Evolutionary conservation across 208 protist species (phyloP).

Genomic region (Endotrypanum monterogeii): DNA sequence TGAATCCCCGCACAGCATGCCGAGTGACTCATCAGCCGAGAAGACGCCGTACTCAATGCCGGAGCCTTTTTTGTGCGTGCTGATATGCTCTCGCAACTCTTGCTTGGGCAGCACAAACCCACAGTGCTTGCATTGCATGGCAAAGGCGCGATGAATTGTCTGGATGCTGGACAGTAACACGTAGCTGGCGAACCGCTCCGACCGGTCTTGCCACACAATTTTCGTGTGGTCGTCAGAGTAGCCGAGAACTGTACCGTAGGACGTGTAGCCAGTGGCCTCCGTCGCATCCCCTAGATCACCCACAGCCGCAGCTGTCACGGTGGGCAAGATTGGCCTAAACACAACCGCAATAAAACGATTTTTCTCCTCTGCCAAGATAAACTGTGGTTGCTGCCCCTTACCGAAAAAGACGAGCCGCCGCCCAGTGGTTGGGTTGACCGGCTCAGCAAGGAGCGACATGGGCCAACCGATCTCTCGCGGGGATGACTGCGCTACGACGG

Average conservation of each 20-base stretch:
- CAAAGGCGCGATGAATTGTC: conserved; percentile 43
- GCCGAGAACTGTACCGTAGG: conserved; percentile 70
- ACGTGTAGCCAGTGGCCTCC: conserved; percentile 24
- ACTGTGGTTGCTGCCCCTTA: conserved; percentile 35
- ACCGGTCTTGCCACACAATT: conserved; percentile 79
- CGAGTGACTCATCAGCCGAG: conserved; percentile 45
- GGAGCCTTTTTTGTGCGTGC: conserved; percentile 55
- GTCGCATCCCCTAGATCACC: conserved; percentile 1
- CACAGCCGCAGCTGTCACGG: not conserved
- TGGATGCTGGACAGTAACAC: conserved; percentile 49
- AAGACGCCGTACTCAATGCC: conserved; percentile 55
- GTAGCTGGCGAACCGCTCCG: conserved; percentile 59
- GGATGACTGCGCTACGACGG: conserved; percentile 19
- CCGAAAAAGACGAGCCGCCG: conserved; percentile 67
- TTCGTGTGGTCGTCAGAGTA: conserved; percentile 73
- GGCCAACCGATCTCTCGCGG: conserved; percentile 41
- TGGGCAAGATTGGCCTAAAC: conserved; percentile 34
- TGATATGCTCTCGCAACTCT: conserved; percentile 63
- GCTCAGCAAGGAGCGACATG: conserved; percentile 46
- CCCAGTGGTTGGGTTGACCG: conserved; percentile 43
- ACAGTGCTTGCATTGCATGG: conserved; percentile 69
- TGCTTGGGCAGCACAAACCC: conserved; percentile 49
- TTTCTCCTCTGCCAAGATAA: conserved; percentile 42
- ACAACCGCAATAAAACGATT: conserved; percentile 49
- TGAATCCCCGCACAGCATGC: conserved; percentile 73